Base-by-base conservation (phyloP, 257 asterid genomes). In the Jacaranda mimosifolia region DNA sequence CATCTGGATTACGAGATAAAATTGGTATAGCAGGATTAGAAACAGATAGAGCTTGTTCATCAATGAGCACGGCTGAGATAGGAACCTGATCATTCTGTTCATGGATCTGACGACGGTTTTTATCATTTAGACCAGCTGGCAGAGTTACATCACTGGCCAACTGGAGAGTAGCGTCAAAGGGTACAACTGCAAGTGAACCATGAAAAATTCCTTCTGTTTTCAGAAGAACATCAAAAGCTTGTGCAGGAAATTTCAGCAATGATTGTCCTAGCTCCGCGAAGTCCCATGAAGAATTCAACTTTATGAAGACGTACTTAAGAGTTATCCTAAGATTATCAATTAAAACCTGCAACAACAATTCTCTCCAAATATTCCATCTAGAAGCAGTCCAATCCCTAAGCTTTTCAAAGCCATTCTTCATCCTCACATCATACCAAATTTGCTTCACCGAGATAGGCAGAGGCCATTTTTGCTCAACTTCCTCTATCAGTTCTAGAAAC, bases 371-470 rank as follows among this genome's bases (percentile, higher is more conserved):
- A 42, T 76, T 75, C 70, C 21, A 18, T 2, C 62, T 72, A 35
- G 79, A 76, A 65, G 79, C 75, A 49, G 95, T 91, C 99, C 99
- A 96, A 15, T 89, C 97, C 79, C 75, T 68, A 32, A 91, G 85
- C 18, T 65, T 73, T 26, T 65, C 77, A 68, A 83, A 90, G 0
- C 81, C 92, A 6, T 72, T 53, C 82, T 82, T 87, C 82, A 72
- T 72, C 79, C 94, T 82, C 64, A 90, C 68, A 36, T 93, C 99
- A 46, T 89, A 96, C 99, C 99, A 96, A 17, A 93, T 87, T 86
- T 96, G 99, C 88, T 81, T 89, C 49, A 88, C 87, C 17, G 99
- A 93, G 35, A 86, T 87, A 6, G 88, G 79, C 72, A 89, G 76
- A 45, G 96, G 96, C 87, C 78, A 82, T 1, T 51, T 79, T 74